A percentile compares a stretch with the other conserved stretches of the same genome.
Conservation (phyloP, 1,139 yeast species). For the Hyphopichia khmerensis region DNA sequence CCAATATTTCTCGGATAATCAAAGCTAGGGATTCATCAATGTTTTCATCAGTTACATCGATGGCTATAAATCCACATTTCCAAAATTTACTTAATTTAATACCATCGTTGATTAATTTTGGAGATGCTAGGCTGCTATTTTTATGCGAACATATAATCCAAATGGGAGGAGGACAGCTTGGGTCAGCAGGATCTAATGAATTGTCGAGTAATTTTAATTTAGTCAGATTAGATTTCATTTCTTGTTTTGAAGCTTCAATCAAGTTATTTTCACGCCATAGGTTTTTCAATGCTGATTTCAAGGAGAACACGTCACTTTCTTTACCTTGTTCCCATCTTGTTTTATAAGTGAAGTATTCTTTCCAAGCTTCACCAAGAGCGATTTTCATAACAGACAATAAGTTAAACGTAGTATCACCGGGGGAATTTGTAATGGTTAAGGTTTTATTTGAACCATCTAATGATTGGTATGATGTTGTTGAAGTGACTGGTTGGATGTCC, state of each 20-base stretch:
- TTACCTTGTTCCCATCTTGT: slow-evolving; percentile 58
- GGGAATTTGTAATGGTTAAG: slow-evolving; percentile 2
- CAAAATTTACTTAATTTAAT: slow-evolving; percentile 53
- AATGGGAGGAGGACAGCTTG: slow-evolving; percentile 63
- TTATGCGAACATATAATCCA: slow-evolving; percentile 64
- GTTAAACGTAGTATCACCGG: slow-evolving; percentile 35
- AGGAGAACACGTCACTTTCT: slow-evolving; percentile 64
- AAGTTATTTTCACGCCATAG: slow-evolving; percentile 49
- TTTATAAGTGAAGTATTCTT: slow-evolving; percentile 56
- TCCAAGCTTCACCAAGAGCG: slow-evolving; percentile 72
- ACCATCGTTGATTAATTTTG: slow-evolving; percentile 56
- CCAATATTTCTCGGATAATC: slow-evolving; percentile 59
- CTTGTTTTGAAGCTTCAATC: slow-evolving; percentile 12
- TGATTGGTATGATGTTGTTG: slow-evolving; percentile 6
- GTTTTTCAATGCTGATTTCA: slow-evolving; percentile 55
- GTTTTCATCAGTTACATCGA: slow-evolving; percentile 49
- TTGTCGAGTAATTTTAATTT: slow-evolving; percentile 15
- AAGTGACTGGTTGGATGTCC: slow-evolving; percentile 4
- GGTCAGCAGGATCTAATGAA: slow-evolving; percentile 44
- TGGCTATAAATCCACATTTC: slow-evolving; percentile 63
- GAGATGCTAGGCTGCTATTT: slow-evolving; percentile 56
- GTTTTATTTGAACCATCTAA: slow-evolving; percentile 3
- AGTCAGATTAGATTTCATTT: slow-evolving; percentile 14
- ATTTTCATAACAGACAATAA: slow-evolving; percentile 48
- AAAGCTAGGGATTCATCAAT: slow-evolving; percentile 57